Base-by-base conservation (phyloP, 441 rosid species). In the Croton laevigatus region DNA sequence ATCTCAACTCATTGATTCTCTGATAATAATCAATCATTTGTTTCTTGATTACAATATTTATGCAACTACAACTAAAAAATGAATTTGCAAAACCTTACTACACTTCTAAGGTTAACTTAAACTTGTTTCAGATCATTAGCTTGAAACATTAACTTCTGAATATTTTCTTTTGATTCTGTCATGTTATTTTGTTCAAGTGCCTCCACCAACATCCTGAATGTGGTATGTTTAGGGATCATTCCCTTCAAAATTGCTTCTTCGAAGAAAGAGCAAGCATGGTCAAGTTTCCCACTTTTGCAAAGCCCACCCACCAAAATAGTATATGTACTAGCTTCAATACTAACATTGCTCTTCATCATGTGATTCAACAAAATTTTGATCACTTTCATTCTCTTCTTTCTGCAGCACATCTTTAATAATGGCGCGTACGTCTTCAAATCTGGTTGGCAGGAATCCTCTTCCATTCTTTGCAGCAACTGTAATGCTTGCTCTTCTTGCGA, bases 361-460 rank as follows among this genome's bases (percentile, higher is more conserved):
- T 88, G 94, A 77, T 62, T 72, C 71, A 88, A 75, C 62, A 89
- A 37, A 55, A 81, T 79, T 60, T 78, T 82, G 38, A 91, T 87
- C 59, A 89, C 77, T 78, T 88, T 88, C 86, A 86, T 81, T 71
- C 86, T 82, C 80, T 85, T 91, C 85, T 79, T 88, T 62, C 81
- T 81, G 71, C 90, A 87, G 74, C 89, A 87, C 89, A 86, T 75
- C 85, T 88, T 93, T 82, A 93, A 66, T 68, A 87, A 71, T 44
- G 94, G 88, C 0, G 81, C 86, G 66, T 89, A 91, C 38, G 91
- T 91, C 66, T 78, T 71, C 38, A 87, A 42, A 72, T 86, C 66
- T 5, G 93, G 97, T 71, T 84, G 80, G 80, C 94, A 86, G 0
- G 81, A 73, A 66, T 79, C 88, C 40, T 78, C 88, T 70, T 81